Evolutionary conservation across 2,329 filamentous ascomycete species (phyloP), one percentile per base, ranked within the genome.

Genomic region (Nakataea oryzae): DNA sequence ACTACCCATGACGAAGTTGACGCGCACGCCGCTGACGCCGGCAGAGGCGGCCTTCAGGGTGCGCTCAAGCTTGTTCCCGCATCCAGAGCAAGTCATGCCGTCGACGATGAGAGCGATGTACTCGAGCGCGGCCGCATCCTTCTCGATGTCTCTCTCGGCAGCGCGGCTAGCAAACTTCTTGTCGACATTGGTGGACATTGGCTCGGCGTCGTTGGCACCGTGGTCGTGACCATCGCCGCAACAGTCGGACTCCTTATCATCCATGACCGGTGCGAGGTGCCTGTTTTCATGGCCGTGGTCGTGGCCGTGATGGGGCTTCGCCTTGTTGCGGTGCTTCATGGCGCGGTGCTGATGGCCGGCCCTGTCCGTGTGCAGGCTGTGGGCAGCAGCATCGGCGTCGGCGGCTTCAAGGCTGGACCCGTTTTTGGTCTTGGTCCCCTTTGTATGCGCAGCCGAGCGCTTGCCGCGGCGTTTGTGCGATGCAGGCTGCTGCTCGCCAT

Each of bases 1-100:
- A 8, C 68, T 70, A 4, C 73, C 73, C 67, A 72, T 72, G 65
- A 76, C 72, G 50, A 76, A 76, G 62, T 75, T 75, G 63, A 76
- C 72, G 0, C 67, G 70, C 1, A 71, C 69, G 3, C 68, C 65
- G 2, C 70, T 71, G 0, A 75, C 70, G 3, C 72, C 73, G 3
- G 64, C n/a, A 3, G 67, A 66, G 3, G 63, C 64, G 0, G 63
- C 63, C 28, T 41, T 56, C 32, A 75, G 69, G 2, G 68, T 67
- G 1, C 69, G 69, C 58, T 69, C 64, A 47, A 75, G 61, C 60
- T 75, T 75, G 62, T 72, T 71, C 4, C 66, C 73, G 41, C 74
- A 75, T 13, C 71, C 70, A 1, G 74, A 72, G 54, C 74, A 76
- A 3, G 71, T 72, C 72, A 75, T 76, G 28, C 74, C 74, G 24